phyloP scores from a whole-genome alignment of 768 basidiomycete species.

The Trametes gibbosa region DNA sequence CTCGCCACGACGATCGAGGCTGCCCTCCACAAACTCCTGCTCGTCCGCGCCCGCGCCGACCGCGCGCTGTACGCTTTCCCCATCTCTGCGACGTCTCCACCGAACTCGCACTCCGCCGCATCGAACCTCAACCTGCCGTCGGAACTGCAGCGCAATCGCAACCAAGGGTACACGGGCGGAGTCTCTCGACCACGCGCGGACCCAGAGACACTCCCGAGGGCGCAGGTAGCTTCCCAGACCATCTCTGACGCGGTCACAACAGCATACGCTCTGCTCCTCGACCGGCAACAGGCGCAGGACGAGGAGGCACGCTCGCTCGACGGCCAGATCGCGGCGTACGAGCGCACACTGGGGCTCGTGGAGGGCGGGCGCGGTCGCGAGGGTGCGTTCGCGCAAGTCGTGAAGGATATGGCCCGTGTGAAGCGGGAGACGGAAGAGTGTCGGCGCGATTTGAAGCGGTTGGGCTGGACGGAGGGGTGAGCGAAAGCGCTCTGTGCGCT shows the following conservation, averaged over 20 bases:
- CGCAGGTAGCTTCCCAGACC: too few species aligned
- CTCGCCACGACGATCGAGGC: conserved; percentile 45
- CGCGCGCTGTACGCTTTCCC: conserved; percentile 39
- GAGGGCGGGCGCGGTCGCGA: conserved; percentile 34
- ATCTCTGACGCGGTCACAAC: conserved; percentile 36
- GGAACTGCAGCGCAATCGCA: too few species aligned
- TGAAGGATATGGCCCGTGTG: conserved; percentile 47
- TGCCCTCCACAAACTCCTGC: conserved; percentile 46
- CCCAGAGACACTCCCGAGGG: too few species aligned
- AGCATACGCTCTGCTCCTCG: conserved; percentile 33
- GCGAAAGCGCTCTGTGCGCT: too few species aligned
- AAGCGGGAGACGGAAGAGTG: conserved; percentile 51
- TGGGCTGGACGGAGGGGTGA: conserved; percentile 46
- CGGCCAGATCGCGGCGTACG: conserved; percentile 40
- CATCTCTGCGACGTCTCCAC: conserved; percentile 4
- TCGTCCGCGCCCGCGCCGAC: conserved; percentile 41
- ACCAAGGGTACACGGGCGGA: too few species aligned
- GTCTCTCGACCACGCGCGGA: too few species aligned
- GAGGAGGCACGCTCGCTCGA: conserved; percentile 39
- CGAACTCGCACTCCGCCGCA: neutral
- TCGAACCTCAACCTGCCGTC: too few species aligned
- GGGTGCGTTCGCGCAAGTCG: conserved; percentile 43
- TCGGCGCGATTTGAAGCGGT: conserved; percentile 43
- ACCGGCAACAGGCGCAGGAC: conserved; percentile 36
- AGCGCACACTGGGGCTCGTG: conserved; percentile 39